Evolutionary conservation across 1,139 yeast genomes (phyloP), one percentile per base, ranked within the genome.

Genomic region (Nakaseomyces kungkrabaensis): DNA sequence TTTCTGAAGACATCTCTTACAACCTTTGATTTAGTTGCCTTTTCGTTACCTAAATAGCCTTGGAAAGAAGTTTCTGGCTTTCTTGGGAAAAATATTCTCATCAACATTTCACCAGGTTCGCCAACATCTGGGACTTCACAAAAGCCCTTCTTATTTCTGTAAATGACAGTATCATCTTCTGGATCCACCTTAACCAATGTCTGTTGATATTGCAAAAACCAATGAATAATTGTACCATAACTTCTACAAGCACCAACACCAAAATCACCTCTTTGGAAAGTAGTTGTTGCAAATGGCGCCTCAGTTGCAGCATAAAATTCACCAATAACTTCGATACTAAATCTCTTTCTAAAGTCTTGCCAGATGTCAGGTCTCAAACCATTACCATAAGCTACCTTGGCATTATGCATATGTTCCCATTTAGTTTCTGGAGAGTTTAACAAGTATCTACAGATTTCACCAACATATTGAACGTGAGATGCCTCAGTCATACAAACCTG

Each of bases 241-340:
- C 79, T 82, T 59, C 96, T 81, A 61, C 95, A 84, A 0, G 97
- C 95, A 9, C 97, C 97, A 40, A 88, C 75, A 9, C 95, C 97
- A 59, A 74, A 81, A 47, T 82, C 84, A 33, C 95, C 94, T 50
- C 68, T 70, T 68, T 90, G 97, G 61, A 78, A 77, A 60, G 81
- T 84, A 4, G 95, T 87, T n/a, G 90, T 78, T 1, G 95, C 96
- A 57, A 87, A 78, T 27, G 97, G 97, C 3, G 94, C 82, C 65
- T 92, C 98, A 0, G 97, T 88, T 1, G 96, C 85, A 0, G 96
- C 96, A 67, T 90, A 92, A 64, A 90, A 90, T 65, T 92, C 98
- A 24, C 95, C 96, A 57, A 92, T 75, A 7, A 78, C 84, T 22
- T 76, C 72, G 54, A 92, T 83, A 52, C 79, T 76, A 72, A 90